Evolutionary conservation across 495 filamentous ascomycete species (phyloP).

Genomic region (Penicillium longicatenatum): DNA sequence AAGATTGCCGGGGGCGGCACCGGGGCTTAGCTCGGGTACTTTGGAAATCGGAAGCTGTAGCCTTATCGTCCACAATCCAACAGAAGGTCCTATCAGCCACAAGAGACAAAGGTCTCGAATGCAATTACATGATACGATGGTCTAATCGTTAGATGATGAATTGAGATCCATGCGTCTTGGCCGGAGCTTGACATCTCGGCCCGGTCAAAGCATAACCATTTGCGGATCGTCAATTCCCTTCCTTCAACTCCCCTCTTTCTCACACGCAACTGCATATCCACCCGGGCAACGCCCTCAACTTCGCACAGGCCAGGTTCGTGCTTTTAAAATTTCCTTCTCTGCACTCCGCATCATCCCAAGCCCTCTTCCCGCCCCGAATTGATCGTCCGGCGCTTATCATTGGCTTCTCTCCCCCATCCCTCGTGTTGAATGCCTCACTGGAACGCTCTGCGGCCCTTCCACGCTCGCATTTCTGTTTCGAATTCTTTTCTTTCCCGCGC

Average conservation of each 20-base stretch:
- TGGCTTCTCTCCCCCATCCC: slow-evolving; percentile 14
- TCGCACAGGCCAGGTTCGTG: slow-evolving; percentile 23
- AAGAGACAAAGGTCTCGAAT: neutral
- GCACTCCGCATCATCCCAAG: slow-evolving; percentile 18
- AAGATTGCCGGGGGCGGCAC: too few relatives aligned
- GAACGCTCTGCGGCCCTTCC: slow-evolving; percentile 7
- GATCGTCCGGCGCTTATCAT: slow-evolving; percentile 24
- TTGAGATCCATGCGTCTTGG: neutral
- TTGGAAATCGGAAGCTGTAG: neutral
- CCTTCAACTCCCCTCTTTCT: neutral
- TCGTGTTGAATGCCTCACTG: slow-evolving; percentile 18
- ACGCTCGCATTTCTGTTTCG: slow-evolving; percentile 11
- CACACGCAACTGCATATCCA: neutral
- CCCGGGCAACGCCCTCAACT: neutral
- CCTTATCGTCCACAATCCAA: neutral
- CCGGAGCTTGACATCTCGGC: slow-evolving; percentile 3
- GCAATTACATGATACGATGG: neutral
- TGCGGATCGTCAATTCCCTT: neutral
- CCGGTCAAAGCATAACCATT: neutral
- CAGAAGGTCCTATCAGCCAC: neutral
- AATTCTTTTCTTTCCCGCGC: slow-evolving; percentile 26
- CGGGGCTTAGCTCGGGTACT: too few relatives aligned
- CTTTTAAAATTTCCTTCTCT: slow-evolving; percentile 6
- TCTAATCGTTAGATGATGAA: neutral
- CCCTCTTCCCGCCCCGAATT: slow-evolving; percentile 11